A percentile compares a stretch with the other conserved stretches of the same genome.
Conservation (phyloP, 257 asterid species). For the Rehmannia glutinosa region DNA sequence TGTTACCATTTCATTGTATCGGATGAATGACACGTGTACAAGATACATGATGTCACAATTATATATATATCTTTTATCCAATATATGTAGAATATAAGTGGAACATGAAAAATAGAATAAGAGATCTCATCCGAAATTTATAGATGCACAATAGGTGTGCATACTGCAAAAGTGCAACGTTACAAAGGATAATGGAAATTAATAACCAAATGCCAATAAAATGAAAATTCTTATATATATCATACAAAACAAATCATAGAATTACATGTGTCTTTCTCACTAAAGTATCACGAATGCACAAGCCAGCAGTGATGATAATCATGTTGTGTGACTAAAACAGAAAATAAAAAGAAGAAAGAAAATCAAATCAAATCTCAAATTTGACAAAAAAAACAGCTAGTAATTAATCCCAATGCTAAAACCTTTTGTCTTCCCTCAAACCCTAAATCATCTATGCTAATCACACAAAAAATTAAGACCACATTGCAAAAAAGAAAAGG, state of each 20-base stretch:
- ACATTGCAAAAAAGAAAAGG: background rate
- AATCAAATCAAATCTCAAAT: background rate
- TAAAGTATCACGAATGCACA: constrained; percentile 11
- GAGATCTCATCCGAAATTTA: too few relatives aligned
- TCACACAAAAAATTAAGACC: constrained; percentile 32
- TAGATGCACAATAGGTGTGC: too few relatives aligned
- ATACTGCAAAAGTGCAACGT: too few relatives aligned
- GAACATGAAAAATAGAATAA: too few relatives aligned
- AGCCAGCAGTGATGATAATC: constrained; percentile 16
- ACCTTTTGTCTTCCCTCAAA: constrained; percentile 34
- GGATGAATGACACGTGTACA: too few relatives aligned
- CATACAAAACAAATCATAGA: constrained; percentile 3
- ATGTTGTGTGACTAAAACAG: background rate
- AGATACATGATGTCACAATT: too few relatives aligned
- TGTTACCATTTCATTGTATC: too few relatives aligned
- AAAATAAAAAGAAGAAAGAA: background rate
- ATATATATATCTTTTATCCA: too few relatives aligned
- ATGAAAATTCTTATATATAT: background rate
- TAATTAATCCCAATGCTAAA: constrained; percentile 24
- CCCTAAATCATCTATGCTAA: constrained; percentile 41
- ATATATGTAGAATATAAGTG: too few relatives aligned
- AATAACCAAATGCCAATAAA: background rate
- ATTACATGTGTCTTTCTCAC: background rate
- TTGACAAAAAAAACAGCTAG: constrained; percentile 6
- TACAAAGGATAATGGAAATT: background rate